Evolutionary conservation across 805 yeast species (phyloP).

Genomic region (Scheffersomyces spartinae): DNA sequence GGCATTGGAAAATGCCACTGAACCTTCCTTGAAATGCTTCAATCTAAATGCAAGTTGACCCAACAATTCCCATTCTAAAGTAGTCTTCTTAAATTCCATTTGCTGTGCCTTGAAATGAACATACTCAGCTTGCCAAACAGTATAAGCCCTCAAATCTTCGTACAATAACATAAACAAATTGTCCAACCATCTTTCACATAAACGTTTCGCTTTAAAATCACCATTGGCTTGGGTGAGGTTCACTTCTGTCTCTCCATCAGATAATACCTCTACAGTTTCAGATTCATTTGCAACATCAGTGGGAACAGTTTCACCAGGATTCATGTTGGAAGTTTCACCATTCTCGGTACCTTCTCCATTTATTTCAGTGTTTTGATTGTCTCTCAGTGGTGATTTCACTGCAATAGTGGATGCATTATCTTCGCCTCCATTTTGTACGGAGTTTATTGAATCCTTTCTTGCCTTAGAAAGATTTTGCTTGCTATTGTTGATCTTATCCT

Average conservation of each 20-base stretch:
- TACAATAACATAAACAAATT: conserved; percentile 56
- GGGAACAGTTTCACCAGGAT: conserved; percentile 3
- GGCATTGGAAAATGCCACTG: conserved; percentile 69
- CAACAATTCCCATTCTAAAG: conserved; percentile 86
- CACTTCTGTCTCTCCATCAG: background rate
- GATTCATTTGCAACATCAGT: conserved; percentile 4
- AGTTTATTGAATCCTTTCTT: conserved; percentile 5
- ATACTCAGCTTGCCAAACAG: conserved; percentile 88
- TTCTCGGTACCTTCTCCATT: conserved; percentile 2
- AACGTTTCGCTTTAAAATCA: conserved; percentile 50
- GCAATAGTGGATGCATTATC: conserved; percentile 28
- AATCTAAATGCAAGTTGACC: conserved; percentile 80
- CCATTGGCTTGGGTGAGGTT: conserved; percentile 10
- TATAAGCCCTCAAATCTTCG: conserved; percentile 70
- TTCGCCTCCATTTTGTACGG: conserved; percentile 6
- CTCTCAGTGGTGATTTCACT: conserved; percentile 23
- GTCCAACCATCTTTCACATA: conserved; percentile 69
- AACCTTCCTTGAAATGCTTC: conserved; percentile 80
- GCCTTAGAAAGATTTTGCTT: conserved; percentile 1
- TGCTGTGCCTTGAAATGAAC: conserved; percentile 85
- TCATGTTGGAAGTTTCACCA: conserved; percentile 2
- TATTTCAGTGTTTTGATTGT: conserved; percentile 3
- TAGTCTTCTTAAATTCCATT: conserved; percentile 61
- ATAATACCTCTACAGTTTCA: conserved; percentile 5
- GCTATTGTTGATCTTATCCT: conserved; percentile 16